Evolutionary conservation across 352 stramenopile species (phyloP).

Genomic region (Globisporangium polare): DNA sequence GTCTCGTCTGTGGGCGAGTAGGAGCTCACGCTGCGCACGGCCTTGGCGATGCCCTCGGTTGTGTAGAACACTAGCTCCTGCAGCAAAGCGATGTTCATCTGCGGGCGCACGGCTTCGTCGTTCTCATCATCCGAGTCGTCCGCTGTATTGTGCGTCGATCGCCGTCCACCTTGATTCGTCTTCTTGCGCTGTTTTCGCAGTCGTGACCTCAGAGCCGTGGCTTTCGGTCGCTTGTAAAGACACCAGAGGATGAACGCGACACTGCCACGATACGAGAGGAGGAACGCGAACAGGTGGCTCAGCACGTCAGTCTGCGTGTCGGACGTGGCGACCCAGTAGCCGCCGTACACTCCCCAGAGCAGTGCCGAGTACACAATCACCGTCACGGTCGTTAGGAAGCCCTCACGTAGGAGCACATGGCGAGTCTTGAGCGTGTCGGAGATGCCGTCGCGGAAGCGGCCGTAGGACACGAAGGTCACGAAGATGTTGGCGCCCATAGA

Average conservation of each 20-base stretch:
- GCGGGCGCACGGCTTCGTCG: constrained; percentile 57
- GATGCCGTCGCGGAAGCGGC: constrained; percentile 57
- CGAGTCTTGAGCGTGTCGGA: constrained; percentile 55
- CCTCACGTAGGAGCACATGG: constrained; percentile 53
- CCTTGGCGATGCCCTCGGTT: constrained; percentile 65
- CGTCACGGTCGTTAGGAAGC: constrained; percentile 67
- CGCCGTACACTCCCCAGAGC: constrained; percentile 63
- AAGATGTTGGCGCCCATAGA: constrained; percentile 61
- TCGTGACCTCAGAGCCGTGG: constrained; percentile 17
- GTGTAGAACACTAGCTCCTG: constrained; percentile 80
- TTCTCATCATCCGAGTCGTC: constrained; percentile 30
- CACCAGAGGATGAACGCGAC: constrained; percentile 73
- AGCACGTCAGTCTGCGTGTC: constrained; percentile 31
- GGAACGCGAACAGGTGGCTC: constrained; percentile 55
- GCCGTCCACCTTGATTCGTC: neutral
- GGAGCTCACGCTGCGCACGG: constrained; percentile 27
- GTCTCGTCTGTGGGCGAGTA: constrained; percentile 7
- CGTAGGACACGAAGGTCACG: constrained; percentile 59
- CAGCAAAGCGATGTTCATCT: constrained; percentile 76
- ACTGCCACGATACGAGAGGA: constrained; percentile 68
- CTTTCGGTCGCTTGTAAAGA: constrained; percentile 46
- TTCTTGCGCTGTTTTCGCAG: constrained; percentile 2
- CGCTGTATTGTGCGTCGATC: neutral
- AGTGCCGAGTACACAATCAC: constrained; percentile 62
- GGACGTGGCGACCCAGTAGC: constrained; percentile 49